phyloP scores from a whole-genome alignment of 371 early-diverging fungal genomes.

The Entomophthora muscae region DNA sequence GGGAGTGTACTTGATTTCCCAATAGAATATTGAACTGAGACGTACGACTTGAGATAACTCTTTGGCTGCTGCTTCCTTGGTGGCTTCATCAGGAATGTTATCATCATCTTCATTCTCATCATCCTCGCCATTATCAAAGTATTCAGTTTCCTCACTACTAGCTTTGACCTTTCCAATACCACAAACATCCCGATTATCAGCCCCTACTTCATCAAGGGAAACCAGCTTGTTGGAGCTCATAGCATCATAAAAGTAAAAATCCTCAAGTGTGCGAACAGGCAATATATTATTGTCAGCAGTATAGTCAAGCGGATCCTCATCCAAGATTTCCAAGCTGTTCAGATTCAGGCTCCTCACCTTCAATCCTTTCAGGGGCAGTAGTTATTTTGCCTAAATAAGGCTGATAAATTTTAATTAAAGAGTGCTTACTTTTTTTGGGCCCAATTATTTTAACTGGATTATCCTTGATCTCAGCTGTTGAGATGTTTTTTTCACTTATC shows the following conservation, averaged over 20 bases:
- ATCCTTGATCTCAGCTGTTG: background rate
- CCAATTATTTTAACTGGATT: background rate
- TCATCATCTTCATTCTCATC: slow-evolving; percentile 15
- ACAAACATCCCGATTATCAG: slow-evolving; percentile 19
- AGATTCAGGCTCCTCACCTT: slow-evolving; percentile 18
- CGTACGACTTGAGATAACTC: slow-evolving; percentile 12
- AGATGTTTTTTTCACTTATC: too few relatives aligned
- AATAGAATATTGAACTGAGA: slow-evolving; percentile 22
- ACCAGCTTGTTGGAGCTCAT: slow-evolving; percentile 14
- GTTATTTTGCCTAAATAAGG: background rate
- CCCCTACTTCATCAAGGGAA: slow-evolving; percentile 18
- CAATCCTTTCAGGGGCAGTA: background rate
- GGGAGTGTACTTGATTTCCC: slow-evolving; percentile 17
- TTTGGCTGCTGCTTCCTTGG: background rate
- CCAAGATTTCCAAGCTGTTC: slow-evolving; percentile 22
- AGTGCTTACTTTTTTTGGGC: background rate
- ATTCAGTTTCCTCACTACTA: slow-evolving; percentile 10
- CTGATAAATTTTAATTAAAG: background rate
- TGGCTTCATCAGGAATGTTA: slow-evolving; percentile 15
- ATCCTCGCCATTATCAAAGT: slow-evolving; percentile 11
- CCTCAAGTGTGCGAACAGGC: slow-evolving; percentile 21
- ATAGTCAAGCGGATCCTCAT: slow-evolving; percentile 19
- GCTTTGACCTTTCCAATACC: slow-evolving; percentile 17
- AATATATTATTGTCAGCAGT: slow-evolving; percentile 13
- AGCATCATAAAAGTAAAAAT: slow-evolving; percentile 24